Base-by-base conservation (phyloP, 768 basidiomycete species). In the Auriscalpium vulgare region DNA sequence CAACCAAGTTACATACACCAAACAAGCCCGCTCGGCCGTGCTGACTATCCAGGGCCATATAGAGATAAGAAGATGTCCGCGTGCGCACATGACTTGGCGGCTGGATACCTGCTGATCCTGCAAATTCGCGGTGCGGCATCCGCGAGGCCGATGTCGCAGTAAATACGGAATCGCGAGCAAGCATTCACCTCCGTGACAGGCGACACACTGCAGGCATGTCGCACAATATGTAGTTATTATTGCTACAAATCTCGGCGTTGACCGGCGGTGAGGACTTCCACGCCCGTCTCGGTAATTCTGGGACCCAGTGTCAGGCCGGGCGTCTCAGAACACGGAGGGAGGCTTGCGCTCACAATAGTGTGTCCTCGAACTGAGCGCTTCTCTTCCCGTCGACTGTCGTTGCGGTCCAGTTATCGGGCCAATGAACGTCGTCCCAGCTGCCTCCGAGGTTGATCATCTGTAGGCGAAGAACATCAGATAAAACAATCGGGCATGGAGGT, bases 351-450 rank as follows among this genome's bases (percentile, higher is more conserved):
- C 65, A 95, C 94, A 99, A 70, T 37, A 99, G 74, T 1, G 95
- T 97, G 66, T 99, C 97, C 69, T 99, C 97, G 67, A 97, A 99
- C 66, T 99, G 97, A 1, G 97, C 97, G 58, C 91, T 94, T 55
- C 80, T 76, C 68, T 88, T 88, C 21, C 94, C 95, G 70, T 97
- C 95, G 11, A 79, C 71, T 5, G 97, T 99, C 19, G 88, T 91
- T 1, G 95, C 92, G 3, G 95, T 98, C 95, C 95, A 98, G 66
- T 92, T 86, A 69, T 95, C 93, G 36, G 87, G 87, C 94, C 94
- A 93, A 67, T 93, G 91, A 19, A 85, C 76, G 54, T 83, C 81
- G 35, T 81, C 81, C 84, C 87, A 88, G 59, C 77, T 82, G 51
- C 78, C 76, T 6, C 95, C 95, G 17, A 91, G 69, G 69, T 97